Evolutionary conservation across 78 protist species (phyloP).

Genomic region (Cyanophora paradoxa): DNA sequence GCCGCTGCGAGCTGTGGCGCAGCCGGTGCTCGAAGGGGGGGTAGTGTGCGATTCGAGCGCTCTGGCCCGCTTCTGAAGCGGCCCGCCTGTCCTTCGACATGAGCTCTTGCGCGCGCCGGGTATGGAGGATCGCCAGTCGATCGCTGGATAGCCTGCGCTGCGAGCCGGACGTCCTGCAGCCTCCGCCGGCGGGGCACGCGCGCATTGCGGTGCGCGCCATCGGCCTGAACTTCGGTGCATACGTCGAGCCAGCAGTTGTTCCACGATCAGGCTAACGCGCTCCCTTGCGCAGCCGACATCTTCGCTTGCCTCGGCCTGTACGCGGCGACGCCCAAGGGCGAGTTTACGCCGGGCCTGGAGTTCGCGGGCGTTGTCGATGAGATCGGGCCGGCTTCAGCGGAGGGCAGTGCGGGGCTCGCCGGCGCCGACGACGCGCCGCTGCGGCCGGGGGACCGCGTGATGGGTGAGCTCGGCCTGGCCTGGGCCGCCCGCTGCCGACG

Average conservation of each 20-base stretch:
- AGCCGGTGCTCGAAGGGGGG: no score
- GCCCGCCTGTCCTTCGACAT: no score
- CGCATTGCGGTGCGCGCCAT: background rate
- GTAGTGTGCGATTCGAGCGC: no score
- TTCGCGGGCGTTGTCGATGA: slow-evolving; percentile 13
- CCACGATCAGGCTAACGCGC: no score
- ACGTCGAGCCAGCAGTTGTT: no score
- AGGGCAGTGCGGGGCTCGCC: background rate
- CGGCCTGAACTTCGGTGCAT: slow-evolving; percentile 3
- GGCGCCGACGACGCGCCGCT: background rate
- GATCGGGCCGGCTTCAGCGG: background rate
- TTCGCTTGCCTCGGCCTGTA: slow-evolving; percentile 26
- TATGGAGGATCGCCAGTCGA: background rate
- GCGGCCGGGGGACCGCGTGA: slow-evolving; percentile 8
- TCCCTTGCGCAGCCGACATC: no score
- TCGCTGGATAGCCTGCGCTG: background rate
- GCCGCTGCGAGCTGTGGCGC: no score
- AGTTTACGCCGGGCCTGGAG: slow-evolving; percentile 20
- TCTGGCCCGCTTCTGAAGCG: no score
- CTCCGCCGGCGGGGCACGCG: background rate
- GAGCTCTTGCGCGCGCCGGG: no score
- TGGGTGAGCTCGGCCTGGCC: background rate
- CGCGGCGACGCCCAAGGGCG: slow-evolving; percentile 11
- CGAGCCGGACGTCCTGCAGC: background rate
- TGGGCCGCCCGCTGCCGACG: background rate